phyloP scores from a whole-genome alignment of 345 rosid species.

The Acer campestre region DNA sequence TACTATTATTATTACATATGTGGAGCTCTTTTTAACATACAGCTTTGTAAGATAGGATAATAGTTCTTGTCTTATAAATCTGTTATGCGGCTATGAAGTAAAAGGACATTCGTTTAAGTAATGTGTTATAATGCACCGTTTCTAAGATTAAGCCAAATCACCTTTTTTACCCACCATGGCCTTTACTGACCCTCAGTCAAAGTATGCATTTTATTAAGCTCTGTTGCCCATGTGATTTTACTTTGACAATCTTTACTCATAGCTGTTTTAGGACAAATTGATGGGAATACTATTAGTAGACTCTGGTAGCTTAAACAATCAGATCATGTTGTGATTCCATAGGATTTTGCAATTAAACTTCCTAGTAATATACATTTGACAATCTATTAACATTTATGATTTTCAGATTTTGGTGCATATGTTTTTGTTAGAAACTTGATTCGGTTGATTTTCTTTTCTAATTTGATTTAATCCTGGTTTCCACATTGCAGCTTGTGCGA shows the following conservation, averaged over 20 bases:
- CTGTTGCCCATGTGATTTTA: background rate
- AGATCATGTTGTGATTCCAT: background rate
- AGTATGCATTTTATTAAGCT: background rate
- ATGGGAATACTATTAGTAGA: background rate
- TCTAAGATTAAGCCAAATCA: too few species aligned
- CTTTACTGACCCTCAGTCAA: background rate
- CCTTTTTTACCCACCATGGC: background rate
- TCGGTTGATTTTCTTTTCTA: constrained; percentile 5
- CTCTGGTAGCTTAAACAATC: background rate
- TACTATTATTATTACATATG: background rate
- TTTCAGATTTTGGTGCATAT: background rate
- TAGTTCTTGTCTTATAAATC: background rate
- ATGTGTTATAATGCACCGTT: background rate
- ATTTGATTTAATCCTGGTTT: constrained; percentile 13
- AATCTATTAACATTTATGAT: background rate
- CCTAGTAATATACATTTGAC: background rate
- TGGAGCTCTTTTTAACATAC: background rate
- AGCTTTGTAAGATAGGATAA: background rate
- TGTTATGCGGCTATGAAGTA: background rate
- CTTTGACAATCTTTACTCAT: background rate
- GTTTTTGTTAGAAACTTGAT: constrained; percentile 5
- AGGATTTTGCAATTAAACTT: background rate
- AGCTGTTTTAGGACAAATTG: background rate
- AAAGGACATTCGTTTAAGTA: background rate
- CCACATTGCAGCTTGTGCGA: constrained; percentile 82